phyloP scores from a whole-genome alignment of 2,329 filamentous ascomycete species.

The Penicillium expansum region DNA sequence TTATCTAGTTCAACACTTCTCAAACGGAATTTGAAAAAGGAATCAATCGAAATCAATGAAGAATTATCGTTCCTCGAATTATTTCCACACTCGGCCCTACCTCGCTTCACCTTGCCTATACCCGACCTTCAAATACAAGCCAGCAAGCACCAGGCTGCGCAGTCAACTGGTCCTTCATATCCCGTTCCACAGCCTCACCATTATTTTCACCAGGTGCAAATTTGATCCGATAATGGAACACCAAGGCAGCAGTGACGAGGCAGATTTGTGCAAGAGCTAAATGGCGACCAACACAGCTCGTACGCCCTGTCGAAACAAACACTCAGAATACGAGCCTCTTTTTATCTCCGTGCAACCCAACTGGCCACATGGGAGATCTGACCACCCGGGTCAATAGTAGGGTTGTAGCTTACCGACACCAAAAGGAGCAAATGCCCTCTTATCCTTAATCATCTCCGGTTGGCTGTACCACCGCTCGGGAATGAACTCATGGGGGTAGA shows the following conservation, averaged over 20 bases:
- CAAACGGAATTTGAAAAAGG: background rate
- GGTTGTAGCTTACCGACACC: slow-evolving; percentile 12
- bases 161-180: slow-evolving; percentile 8
- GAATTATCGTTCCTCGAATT: background rate
- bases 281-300: slow-evolving; percentile 7
- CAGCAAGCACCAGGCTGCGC: slow-evolving; percentile 3
- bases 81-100: background rate
- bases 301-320: background rate
- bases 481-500: slow-evolving; percentile 38
- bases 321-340: background rate
- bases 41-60: background rate
- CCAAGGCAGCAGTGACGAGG: background rate
- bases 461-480: slow-evolving; percentile 33
- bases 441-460: slow-evolving; percentile 19
- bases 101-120: background rate
- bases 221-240: background rate
- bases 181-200: slow-evolving; percentile 1
- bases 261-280: slow-evolving; percentile 6
- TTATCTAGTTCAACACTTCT: background rate
- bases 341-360: background rate
- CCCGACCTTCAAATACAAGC: background rate
- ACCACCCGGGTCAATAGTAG: background rate
- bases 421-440: slow-evolving; percentile 20
- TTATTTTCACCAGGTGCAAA: slow-evolving; percentile 2
- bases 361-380: background rate